These are phyloP conservation scores for Crucihimalaya himalaica DNA, from an alignment of 345 rosid genomes.

Conservation along the genomic window DNA sequence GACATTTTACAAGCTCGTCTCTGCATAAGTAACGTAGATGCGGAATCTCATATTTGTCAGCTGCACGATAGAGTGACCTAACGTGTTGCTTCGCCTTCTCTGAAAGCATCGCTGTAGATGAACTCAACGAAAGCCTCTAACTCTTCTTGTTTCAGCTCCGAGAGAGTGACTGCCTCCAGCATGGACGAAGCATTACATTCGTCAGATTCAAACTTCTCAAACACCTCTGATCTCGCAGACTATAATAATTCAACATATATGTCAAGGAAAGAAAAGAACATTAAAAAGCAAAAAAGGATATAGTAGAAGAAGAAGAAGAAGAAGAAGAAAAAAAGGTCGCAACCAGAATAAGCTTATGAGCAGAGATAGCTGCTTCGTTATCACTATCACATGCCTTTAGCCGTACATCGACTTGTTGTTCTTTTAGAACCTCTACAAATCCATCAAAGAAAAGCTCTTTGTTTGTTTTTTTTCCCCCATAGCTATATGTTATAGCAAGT, in stretches of 20 bases:
- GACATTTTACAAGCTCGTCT: background rate
- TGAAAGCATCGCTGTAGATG: background rate
- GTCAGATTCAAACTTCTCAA: slow-evolving; percentile 4
- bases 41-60: slow-evolving; percentile 7
- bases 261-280: background rate
- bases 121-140: slow-evolving; percentile 10
- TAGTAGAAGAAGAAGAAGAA: no score
- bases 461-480: background rate
- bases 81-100: background rate
- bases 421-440: background rate
- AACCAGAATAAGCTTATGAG: slow-evolving; percentile 1
- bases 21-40: slow-evolving; percentile 5
- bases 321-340: background rate
- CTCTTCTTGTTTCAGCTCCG: background rate
- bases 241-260: no score
- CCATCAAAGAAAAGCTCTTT: background rate
- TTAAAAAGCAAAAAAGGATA: no score
- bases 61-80: slow-evolving; percentile 3
- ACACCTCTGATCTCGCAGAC: slow-evolving; percentile 17
- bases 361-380: background rate
- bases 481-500: background rate
- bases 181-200: background rate
- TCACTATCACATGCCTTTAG: background rate
- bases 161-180: slow-evolving; percentile 12
- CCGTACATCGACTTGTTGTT: background rate